Evolutionary conservation across 2,329 filamentous ascomycete species (phyloP).

Genomic region (Cadophora sp.): DNA sequence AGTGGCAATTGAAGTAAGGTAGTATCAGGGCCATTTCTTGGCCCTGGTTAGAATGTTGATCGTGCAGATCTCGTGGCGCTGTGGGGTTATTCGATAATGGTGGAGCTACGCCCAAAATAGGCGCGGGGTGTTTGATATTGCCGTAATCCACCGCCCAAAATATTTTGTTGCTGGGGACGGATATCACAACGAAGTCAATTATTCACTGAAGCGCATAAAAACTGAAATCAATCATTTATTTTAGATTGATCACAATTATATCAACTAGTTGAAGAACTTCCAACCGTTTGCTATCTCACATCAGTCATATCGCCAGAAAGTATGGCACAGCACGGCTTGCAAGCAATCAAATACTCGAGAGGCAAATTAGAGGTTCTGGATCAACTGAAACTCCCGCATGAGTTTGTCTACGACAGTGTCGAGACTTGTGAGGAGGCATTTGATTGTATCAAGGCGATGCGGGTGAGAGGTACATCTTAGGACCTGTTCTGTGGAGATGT

Average conservation of each 20-base stretch:
- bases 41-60: not conserved
- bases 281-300: not conserved
- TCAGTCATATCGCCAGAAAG: not conserved
- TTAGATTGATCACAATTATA: not conserved
- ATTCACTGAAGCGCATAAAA: not conserved
- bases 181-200: not conserved
- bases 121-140: not conserved
- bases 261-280: not conserved
- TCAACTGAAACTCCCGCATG: constrained; percentile 82
- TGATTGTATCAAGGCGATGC: constrained; percentile 83
- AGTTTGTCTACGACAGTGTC: constrained; percentile 78
- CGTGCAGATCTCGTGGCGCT: not conserved
- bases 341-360: constrained; percentile 78
- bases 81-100: not conserved
- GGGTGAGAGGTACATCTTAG: constrained; percentile 61
- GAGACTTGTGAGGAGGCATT: constrained; percentile 77
- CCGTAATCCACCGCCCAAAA: constrained; percentile 1
- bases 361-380: constrained; percentile 80
- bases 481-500: not conserved
- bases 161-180: not conserved
- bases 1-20: not conserved
- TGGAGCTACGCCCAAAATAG: not conserved
- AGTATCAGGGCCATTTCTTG: not conserved
- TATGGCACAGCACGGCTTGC: constrained; percentile 53
- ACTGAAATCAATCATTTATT: not conserved